Conservation (phyloP, 768 basidiomycete species). For the Tricholoma saponaceum region DNA sequence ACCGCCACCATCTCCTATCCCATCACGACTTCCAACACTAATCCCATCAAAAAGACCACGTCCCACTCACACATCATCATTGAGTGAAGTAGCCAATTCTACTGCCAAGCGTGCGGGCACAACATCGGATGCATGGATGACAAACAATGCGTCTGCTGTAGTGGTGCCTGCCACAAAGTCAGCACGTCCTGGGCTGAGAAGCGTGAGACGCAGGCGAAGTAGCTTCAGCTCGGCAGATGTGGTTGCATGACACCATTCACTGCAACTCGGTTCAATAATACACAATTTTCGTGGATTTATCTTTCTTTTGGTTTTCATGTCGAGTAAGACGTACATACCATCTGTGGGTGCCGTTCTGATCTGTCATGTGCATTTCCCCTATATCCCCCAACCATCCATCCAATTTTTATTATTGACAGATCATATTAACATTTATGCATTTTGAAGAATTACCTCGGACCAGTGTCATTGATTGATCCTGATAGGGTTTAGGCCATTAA, state of each 20-base stretch:
- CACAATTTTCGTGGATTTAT: background rate
- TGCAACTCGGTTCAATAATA: background rate
- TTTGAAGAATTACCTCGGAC: conserved; percentile 1
- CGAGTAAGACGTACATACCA: conserved; percentile 2
- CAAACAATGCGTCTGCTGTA: conserved; percentile 61
- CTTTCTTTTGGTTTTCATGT: conserved; percentile 9
- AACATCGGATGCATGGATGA: conserved; percentile 70
- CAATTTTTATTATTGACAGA: conserved; percentile 18
- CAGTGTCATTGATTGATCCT: conserved; percentile 13
- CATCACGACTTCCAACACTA: conserved; percentile 76
- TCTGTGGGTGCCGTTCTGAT: conserved; percentile 10
- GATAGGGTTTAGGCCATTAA: background rate
- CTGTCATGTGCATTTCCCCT: conserved; percentile 23
- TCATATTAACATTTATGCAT: conserved; percentile 11
- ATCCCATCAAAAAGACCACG: conserved; percentile 52
- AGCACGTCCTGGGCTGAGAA: conserved; percentile 70
- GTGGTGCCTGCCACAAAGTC: conserved; percentile 71
- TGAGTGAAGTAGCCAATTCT: conserved; percentile 46
- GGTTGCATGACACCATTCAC: conserved; percentile 47
- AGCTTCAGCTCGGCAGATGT: conserved; percentile 88
- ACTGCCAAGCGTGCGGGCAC: conserved; percentile 35
- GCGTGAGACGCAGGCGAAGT: conserved; percentile 71
- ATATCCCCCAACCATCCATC: conserved; percentile 29
- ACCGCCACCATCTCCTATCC: conserved; percentile 59
- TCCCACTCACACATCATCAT: conserved; percentile 32